Evolutionary conservation across 352 stramenopile species (phyloP), one percentile per base, ranked within the genome.

Genomic region (Phytophthora hibernalis): DNA sequence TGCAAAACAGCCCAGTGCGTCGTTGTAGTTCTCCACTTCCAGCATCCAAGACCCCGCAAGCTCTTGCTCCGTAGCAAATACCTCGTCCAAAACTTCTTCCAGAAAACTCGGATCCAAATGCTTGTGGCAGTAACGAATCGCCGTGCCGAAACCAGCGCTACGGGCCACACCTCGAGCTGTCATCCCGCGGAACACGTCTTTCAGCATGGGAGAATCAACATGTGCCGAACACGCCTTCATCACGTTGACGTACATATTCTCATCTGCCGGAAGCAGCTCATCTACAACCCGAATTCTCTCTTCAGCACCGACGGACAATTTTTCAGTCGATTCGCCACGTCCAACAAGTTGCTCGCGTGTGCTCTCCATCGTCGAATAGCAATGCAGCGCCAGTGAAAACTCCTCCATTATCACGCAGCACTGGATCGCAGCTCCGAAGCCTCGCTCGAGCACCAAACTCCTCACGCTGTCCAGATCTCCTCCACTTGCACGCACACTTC

Each of bases 231-330:
- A 82, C 13, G 83, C 79, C 60, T 89, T 90, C 59, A 94, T 72
- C 16, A 88, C 68, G 59, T 92, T 94, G 24, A 94, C 82, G 62
- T 84, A 89, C 13, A 94, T 87, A 53, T 92, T 94, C 58, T 94
- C 86, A 61, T 94, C 86, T n/a, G 58, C 68, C 8, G 49, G 70
- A 9, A 79, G 49, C 40, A 80, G 54, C 18, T 70, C 52, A 55
- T 76, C 61, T 40, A 64, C 60, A n/a, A 70, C 48, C 26, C 37
- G 31, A 18, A 63, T 28, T 16, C 18, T 65, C 13, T 51, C 28
- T 56, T 65, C 40, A 33, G 2, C 26, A 13, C 54, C 50, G 16
- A 59, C 54, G 53, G 18, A 20, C 16, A 44, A 10, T 18, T 12
- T n/a, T n/a, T 89, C 80, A 3, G 59, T 61, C 8, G 50, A 38